Evolutionary conservation across 805 yeast species (phyloP).

Genomic region (Saturnispora sanitii): DNA sequence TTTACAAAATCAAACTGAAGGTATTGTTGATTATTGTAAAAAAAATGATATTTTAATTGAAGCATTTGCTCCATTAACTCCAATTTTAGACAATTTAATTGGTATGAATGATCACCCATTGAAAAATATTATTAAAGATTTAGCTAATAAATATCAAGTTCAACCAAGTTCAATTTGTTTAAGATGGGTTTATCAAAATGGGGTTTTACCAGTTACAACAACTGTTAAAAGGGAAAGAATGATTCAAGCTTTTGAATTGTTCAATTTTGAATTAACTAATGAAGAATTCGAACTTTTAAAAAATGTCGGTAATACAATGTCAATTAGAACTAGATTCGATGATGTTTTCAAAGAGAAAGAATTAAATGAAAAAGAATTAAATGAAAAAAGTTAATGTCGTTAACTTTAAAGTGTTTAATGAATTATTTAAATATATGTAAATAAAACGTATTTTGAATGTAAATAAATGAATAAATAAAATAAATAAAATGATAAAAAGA

Average conservation of each 20-base stretch:
- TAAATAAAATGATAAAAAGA: too few species aligned
- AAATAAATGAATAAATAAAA: too few species aligned
- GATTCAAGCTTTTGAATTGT: constrained; percentile 43
- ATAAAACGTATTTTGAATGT: too few species aligned
- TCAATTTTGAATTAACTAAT: constrained; percentile 40
- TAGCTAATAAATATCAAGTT: constrained; percentile 48
- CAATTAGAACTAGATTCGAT: constrained; percentile 6
- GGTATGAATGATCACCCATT: constrained; percentile 30
- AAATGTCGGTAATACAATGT: constrained; percentile 29
- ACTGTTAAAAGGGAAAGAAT: constrained; percentile 51
- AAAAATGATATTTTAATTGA: constrained; percentile 43
- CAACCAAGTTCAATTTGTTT: constrained; percentile 57
- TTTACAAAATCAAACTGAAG: constrained; percentile 53
- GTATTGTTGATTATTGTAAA: constrained; percentile 40
- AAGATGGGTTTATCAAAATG: constrained; percentile 59
- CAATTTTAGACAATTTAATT: constrained; percentile 37
- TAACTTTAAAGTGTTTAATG: too few species aligned
- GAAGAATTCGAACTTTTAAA: constrained; percentile 41
- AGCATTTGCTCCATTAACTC: constrained; percentile 64
- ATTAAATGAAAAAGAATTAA: constrained; percentile 9
- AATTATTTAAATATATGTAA: too few species aligned
- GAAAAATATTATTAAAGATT: constrained; percentile 26
- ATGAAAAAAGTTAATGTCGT: background rate
- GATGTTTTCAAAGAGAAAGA: constrained; percentile 1
- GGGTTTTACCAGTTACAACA: constrained; percentile 67